A percentile compares a stretch with the other conserved stretches of the same genome.
Conservation (phyloP, 2,329 filamentous ascomycete genomes). For the Clarireedia hainanense region DNA sequence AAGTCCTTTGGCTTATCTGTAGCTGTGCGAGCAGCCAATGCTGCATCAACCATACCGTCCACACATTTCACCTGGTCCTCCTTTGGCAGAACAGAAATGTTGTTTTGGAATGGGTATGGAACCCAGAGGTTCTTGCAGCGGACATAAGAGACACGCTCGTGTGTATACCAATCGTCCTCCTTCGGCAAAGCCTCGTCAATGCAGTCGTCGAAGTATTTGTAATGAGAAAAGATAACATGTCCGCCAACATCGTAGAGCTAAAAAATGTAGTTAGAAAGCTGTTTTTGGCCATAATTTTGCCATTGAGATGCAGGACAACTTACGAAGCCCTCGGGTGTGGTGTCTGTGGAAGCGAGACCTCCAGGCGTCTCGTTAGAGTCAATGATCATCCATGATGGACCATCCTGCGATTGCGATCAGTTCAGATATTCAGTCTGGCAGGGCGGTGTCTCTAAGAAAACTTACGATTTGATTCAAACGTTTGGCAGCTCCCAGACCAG, state of each 20-base stretch:
- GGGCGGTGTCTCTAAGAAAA: constrained; percentile 14
- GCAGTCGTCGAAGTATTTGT: constrained; percentile 99
- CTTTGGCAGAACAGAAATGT: constrained; percentile 96
- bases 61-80: constrained; percentile 93
- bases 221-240: constrained; percentile 50
- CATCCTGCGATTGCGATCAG: constrained; percentile 50
- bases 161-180: constrained; percentile 90
- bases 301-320: constrained; percentile 37
- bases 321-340: constrained; percentile 95
- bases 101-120: constrained; percentile 99
- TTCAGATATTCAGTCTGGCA: not conserved
- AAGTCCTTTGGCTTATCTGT: constrained; percentile 94
- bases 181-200: constrained; percentile 94
- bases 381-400: constrained; percentile 91
- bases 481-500: constrained; percentile 95
- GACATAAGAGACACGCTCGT: constrained; percentile 98
- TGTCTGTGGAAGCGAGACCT: constrained; percentile 91
- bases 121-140: constrained; percentile 96
- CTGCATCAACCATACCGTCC: constrained; percentile 92
- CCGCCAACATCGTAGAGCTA: constrained; percentile 88
- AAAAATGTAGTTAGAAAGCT: constrained; percentile 14
- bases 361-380: constrained; percentile 88
- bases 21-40: constrained; percentile 75
- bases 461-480: constrained; percentile 87
- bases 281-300: not conserved